Evolutionary conservation across 2,329 filamentous ascomycete species (phyloP).

Genomic region (Nigrograna mackinnonii): DNA sequence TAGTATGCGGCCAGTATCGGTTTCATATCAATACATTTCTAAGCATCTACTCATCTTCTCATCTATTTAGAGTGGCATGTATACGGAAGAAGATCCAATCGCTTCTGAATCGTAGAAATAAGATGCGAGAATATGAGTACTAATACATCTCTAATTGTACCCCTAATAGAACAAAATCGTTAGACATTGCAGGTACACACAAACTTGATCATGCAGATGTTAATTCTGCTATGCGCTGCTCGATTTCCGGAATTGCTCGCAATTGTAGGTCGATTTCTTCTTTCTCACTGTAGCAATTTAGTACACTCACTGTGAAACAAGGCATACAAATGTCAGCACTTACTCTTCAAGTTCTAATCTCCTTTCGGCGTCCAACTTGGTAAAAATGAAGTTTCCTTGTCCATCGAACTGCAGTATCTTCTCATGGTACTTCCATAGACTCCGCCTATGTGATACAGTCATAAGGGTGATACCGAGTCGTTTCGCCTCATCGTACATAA

Average conservation of each 20-base stretch:
- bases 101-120: too few relatives aligned
- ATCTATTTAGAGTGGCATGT: too few relatives aligned
- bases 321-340: conserved; percentile 31
- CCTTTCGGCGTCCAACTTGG: conserved; percentile 82
- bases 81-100: too few relatives aligned
- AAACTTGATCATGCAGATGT: conserved; percentile 44
- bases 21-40: too few relatives aligned
- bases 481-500: conserved; percentile 98
- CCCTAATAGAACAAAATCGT: too few relatives aligned
- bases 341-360: conserved; percentile 84
- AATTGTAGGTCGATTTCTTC: conserved; percentile 89
- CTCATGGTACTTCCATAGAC: conserved; percentile 95
- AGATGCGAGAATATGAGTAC: too few relatives aligned
- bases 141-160: too few relatives aligned
- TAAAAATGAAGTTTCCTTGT: conserved; percentile 89
- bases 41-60: too few relatives aligned
- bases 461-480: conserved; percentile 89
- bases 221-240: conserved; percentile 82
- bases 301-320: background rate
- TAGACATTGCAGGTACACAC: too few relatives aligned
- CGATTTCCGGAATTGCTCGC: conserved; percentile 83
- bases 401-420: conserved; percentile 97
- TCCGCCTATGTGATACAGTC: conserved; percentile 90
- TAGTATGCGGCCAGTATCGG: too few relatives aligned
- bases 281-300: conserved; percentile 64